Conservation (phyloP, 768 basidiomycete species). For the Psilocybe subaeruginosa region DNA sequence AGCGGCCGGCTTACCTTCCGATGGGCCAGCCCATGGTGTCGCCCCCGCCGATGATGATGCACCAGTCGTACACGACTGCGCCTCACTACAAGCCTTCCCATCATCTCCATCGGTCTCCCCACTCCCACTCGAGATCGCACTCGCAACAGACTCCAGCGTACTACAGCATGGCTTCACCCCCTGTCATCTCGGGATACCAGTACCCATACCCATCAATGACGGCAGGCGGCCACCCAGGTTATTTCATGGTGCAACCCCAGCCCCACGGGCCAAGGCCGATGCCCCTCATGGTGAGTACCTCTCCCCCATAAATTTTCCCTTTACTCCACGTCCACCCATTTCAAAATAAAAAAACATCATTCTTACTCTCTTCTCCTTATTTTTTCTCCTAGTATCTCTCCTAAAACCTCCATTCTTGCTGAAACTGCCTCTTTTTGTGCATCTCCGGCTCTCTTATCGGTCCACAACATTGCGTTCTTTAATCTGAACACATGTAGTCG, state of each 20-base stretch:
- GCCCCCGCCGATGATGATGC: slow-evolving; percentile 23
- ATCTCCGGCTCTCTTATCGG: not conserved
- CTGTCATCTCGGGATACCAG: slow-evolving; percentile 26
- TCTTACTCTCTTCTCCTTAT: slow-evolving; percentile 9
- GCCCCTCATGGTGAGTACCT: slow-evolving; percentile 27
- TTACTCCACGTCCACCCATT: slow-evolving; percentile 1
- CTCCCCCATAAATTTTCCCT: slow-evolving; percentile 5
- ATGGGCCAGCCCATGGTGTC: slow-evolving; percentile 20
- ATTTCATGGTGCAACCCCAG: slow-evolving; percentile 26
- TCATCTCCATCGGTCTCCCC: slow-evolving; percentile 21
- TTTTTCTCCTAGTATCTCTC: slow-evolving; percentile 11
- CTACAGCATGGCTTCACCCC: slow-evolving; percentile 23
- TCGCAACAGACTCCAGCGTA: slow-evolving; percentile 23
- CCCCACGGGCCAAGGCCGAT: slow-evolving; percentile 10
- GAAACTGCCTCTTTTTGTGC: slow-evolving; percentile 15
- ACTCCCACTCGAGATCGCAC: slow-evolving; percentile 17
- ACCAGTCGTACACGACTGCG: slow-evolving; percentile 17
- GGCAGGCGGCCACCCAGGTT: slow-evolving; percentile 21
- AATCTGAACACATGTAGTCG: not conserved
- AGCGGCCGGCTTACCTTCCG: slow-evolving; percentile 12
- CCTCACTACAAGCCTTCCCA: slow-evolving; percentile 18
- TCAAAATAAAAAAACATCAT: not conserved
- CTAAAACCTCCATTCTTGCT: slow-evolving; percentile 6
- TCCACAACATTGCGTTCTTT: not conserved
- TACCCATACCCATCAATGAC: slow-evolving; percentile 20